Evolutionary conservation across 1,139 yeast species (phyloP).

Genomic region (Pichia sp.): DNA sequence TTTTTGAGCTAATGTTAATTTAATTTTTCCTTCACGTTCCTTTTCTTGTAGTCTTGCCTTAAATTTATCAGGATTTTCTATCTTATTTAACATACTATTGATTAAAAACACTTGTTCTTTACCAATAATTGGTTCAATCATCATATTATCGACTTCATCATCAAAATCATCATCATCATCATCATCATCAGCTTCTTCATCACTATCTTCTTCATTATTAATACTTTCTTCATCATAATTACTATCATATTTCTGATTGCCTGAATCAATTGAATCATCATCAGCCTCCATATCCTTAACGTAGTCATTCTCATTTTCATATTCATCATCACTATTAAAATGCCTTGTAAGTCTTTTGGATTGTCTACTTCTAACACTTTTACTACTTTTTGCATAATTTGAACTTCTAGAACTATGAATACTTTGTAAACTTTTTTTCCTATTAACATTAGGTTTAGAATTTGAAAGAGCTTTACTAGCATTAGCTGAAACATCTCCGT

Average conservation of each 20-base stretch:
- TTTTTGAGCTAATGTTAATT: slow-evolving; percentile 34
- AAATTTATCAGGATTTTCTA: slow-evolving; percentile 30
- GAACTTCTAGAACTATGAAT: slow-evolving; percentile 9
- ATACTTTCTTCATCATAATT: slow-evolving; percentile 28
- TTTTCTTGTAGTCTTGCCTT: slow-evolving; percentile 21
- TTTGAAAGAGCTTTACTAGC: slow-evolving; percentile 29
- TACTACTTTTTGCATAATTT: slow-evolving; percentile 8
- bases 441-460: slow-evolving; percentile 16
- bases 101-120: slow-evolving; percentile 49
- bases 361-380: slow-evolving; percentile 12
- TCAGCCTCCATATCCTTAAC: slow-evolving; percentile 11
- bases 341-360: slow-evolving; percentile 10
- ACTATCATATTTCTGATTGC: too few relatives aligned
- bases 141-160: slow-evolving; percentile 34
- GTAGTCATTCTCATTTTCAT: slow-evolving; percentile 30
- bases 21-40: slow-evolving; percentile 22
- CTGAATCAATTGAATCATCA: slow-evolving; percentile 14
- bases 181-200: slow-evolving; percentile 27
- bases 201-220: slow-evolving; percentile 25
- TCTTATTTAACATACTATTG: slow-evolving; percentile 41
- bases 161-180: slow-evolving; percentile 29
- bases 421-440: slow-evolving; percentile 10
- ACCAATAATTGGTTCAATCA: slow-evolving; percentile 49
- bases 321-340: slow-evolving; percentile 22
- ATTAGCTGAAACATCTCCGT: slow-evolving; percentile 19